These are phyloP conservation scores for Theobroma grandiflorum DNA, from an alignment of 441 rosid genomes.

Conservation along the genomic window DNA sequence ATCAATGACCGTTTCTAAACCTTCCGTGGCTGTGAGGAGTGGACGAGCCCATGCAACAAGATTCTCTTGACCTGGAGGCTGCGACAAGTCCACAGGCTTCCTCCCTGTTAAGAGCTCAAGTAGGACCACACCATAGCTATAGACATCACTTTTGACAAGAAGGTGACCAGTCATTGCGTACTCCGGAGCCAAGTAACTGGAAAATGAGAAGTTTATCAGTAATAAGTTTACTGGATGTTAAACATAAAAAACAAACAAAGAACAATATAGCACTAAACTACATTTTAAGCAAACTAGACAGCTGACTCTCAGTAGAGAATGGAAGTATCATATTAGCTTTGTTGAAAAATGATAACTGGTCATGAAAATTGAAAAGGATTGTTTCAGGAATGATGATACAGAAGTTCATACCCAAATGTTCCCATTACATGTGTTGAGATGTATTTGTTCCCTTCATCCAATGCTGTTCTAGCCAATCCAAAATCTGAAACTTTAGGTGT, in stretches of 20 bases:
- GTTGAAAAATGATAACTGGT: neutral
- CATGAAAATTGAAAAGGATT: conserved; percentile 2
- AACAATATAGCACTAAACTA: neutral
- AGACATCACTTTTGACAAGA: conserved; percentile 80
- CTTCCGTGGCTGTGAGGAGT: conserved; percentile 63
- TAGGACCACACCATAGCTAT: conserved; percentile 86
- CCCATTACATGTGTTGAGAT: conserved; percentile 85
- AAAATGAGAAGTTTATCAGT: conserved; percentile 18
- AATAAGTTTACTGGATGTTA: neutral
- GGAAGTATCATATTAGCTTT: neutral
- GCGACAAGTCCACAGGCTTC: conserved; percentile 79
- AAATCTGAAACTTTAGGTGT: conserved; percentile 83
- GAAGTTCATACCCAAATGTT: conserved; percentile 66
- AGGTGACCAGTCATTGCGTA: conserved; percentile 90
- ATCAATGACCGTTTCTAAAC: conserved; percentile 55
- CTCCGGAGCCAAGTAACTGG: conserved; percentile 78
- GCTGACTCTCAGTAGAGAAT: conserved; percentile 11
- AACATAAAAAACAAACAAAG: neutral
- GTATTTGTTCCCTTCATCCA: conserved; percentile 67
- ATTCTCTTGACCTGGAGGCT: conserved; percentile 74
- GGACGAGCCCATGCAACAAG: conserved; percentile 77
- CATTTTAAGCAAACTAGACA: neutral
- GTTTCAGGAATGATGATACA: neutral
- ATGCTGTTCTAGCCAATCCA: conserved; percentile 75
- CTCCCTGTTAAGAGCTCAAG: conserved; percentile 80